A percentile compares a stretch with the other conserved stretches of the same genome.
Conservation (phyloP, 2,329 filamentous ascomycete species). For the Diaporthe citri region DNA sequence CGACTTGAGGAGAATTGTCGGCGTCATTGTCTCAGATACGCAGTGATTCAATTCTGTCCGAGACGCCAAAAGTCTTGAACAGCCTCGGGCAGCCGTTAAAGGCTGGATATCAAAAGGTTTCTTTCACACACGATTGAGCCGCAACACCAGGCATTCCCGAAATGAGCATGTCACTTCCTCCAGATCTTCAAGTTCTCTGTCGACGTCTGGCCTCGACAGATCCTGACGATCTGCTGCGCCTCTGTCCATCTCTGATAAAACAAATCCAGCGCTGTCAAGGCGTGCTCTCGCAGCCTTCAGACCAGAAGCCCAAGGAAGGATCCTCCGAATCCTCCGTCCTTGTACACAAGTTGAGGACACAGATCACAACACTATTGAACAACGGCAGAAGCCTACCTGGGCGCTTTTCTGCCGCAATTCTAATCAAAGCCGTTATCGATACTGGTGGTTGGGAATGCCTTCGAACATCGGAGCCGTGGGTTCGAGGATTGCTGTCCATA, state of each 20-base stretch:
- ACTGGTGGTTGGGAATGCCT: constrained; percentile 87
- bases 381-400: constrained; percentile 78
- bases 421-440: constrained; percentile 86
- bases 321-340: constrained; percentile 75
- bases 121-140: constrained; percentile 5
- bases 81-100: background rate
- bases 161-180: constrained; percentile 55
- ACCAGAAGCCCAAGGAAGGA: constrained; percentile 70
- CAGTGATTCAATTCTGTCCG: background rate
- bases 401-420: constrained; percentile 80
- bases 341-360: constrained; percentile 85
- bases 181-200: constrained; percentile 75
- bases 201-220: constrained; percentile 79
- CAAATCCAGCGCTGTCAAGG: constrained; percentile 69
- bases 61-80: background rate
- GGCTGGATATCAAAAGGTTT: constrained; percentile 2
- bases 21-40: background rate
- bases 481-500: constrained; percentile 79
- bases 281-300: constrained; percentile 73
- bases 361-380: constrained; percentile 81
- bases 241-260: constrained; percentile 77
- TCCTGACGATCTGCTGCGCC: constrained; percentile 78
- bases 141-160: constrained; percentile 7
- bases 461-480: constrained; percentile 80
- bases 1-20: background rate